Evolutionary conservation across 306 rosid genomes (phyloP).

Genomic region (Pterocarpus santalinus): DNA sequence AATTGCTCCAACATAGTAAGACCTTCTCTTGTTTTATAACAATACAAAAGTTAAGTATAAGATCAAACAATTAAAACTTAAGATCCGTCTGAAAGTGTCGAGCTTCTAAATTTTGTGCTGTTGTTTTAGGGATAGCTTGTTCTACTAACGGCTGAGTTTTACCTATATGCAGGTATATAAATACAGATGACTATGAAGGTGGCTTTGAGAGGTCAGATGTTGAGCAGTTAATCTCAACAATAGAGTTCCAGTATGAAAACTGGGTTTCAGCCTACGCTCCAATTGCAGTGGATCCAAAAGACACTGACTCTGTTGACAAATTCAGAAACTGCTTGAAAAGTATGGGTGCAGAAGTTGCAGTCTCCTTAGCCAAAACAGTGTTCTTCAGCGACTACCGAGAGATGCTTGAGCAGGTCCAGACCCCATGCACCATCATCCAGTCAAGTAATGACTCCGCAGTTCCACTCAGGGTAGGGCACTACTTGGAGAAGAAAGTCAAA

Average conservation of each 20-base stretch:
- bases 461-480: constrained; percentile 64
- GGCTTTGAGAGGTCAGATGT: constrained; percentile 63
- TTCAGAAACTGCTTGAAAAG: constrained; percentile 56
- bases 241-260: constrained; percentile 57
- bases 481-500: constrained; percentile 70
- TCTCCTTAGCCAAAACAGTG: constrained; percentile 63
- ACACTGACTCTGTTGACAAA: constrained; percentile 59
- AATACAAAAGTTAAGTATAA: too few species aligned
- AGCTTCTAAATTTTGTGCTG: too few species aligned
- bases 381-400: constrained; percentile 71
- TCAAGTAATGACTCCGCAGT: constrained; percentile 56
- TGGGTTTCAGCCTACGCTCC: constrained; percentile 67
- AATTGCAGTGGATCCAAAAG: constrained; percentile 59
- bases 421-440: constrained; percentile 77
- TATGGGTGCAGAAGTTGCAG: constrained; percentile 66
- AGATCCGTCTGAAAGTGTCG: not conserved
- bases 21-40: not conserved
- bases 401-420: constrained; percentile 60
- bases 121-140: too few species aligned
- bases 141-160: not conserved
- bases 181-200: constrained; percentile 69
- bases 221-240: constrained; percentile 55
- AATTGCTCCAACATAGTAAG: not conserved
- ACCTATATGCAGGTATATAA: constrained; percentile 57
- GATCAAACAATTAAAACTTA: too few species aligned